Base-by-base conservation (phyloP, 2,329 filamentous ascomycete species). In the Calonectria multiphialidica region DNA sequence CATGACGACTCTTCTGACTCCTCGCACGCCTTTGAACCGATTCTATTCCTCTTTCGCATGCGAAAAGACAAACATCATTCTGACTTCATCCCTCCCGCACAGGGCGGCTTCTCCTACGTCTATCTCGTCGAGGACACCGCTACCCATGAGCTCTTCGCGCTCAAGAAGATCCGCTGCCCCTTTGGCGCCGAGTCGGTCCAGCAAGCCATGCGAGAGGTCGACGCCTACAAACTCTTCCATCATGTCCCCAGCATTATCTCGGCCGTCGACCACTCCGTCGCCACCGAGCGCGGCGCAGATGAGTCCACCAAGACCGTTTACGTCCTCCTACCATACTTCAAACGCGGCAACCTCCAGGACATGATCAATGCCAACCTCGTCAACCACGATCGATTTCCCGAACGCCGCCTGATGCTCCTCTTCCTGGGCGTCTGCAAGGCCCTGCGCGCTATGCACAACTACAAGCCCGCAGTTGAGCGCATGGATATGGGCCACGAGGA, bases 81-180 rank as follows among this genome's bases (percentile, higher is more conserved):
- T 72, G 64, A 74, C 70, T 23, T n/a, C 44, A 5, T 12, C n/a
- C 33, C 50, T 23, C 10, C 30, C 47, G 57, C 35, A 21, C 70
- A 96, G 93, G 97, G 97, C 82, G 97, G 97, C 81, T 99, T 99
- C 88, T 98, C 95, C 76, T 99, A 98, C 85, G 97, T 99, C 79
- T 99, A 99, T 86, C 94, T 99, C 72, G 97, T 99, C 72, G 94
- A 98, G 88, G 96, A 98, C 84, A 96, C 94, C 59, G 88, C 91
- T 67, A 93, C 92, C 65, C 94, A 94, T 72, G 92, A 96, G 79
- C 90, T 98, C 57, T 96, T 98, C 84, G 97, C 97, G 21, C 92
- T 98, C 74, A 99, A 99, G 86, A 99, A 99, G 90, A 99, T 99
- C 84, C 93, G 96, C 82, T 99, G 97, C 88, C 96, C 97, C 5